These are phyloP conservation scores for Betula pendula DNA, from an alignment of 306 rosid genomes.

Conservation along the genomic window DNA sequence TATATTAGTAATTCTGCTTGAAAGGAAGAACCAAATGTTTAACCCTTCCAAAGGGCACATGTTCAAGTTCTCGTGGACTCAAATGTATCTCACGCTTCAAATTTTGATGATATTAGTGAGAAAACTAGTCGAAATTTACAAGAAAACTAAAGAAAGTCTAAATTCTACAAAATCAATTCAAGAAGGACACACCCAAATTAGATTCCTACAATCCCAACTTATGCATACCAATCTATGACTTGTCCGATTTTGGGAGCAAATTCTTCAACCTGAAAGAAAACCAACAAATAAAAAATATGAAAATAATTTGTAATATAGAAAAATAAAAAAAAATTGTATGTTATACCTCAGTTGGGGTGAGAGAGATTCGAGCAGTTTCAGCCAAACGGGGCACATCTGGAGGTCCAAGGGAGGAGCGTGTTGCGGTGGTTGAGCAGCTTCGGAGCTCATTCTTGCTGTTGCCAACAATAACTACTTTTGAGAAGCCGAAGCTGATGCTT, in stretches of 20 bases:
- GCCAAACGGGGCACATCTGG: slow-evolving; percentile 71
- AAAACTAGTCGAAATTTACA: neutral
- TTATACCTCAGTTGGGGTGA: slow-evolving; percentile 59
- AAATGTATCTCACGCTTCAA: too few relatives aligned
- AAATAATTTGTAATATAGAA: neutral
- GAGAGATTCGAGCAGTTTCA: slow-evolving; percentile 74
- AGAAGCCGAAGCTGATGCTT: slow-evolving; percentile 4
- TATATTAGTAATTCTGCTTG: too few relatives aligned
- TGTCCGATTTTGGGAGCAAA: slow-evolving; percentile 76
- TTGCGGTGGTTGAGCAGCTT: slow-evolving; percentile 32
- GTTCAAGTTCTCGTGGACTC: too few relatives aligned
- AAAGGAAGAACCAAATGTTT: slow-evolving; percentile 2
- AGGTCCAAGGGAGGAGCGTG: slow-evolving; percentile 53
- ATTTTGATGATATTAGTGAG: neutral
- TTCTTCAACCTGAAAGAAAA: slow-evolving; percentile 56
- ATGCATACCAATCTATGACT: slow-evolving; percentile 78
- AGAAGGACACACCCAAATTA: too few relatives aligned
- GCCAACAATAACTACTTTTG: slow-evolving; percentile 3
- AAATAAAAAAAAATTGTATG: neutral
- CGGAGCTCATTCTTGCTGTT: slow-evolving; percentile 5
- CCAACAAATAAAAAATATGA: neutral
- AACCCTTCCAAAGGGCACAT: too few relatives aligned
- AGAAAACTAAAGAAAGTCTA: neutral
- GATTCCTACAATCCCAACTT: too few relatives aligned
- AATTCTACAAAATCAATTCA: neutral